Evolutionary conservation across 116 monocot species (phyloP).

Genomic region (Posidonia oceanica): DNA sequence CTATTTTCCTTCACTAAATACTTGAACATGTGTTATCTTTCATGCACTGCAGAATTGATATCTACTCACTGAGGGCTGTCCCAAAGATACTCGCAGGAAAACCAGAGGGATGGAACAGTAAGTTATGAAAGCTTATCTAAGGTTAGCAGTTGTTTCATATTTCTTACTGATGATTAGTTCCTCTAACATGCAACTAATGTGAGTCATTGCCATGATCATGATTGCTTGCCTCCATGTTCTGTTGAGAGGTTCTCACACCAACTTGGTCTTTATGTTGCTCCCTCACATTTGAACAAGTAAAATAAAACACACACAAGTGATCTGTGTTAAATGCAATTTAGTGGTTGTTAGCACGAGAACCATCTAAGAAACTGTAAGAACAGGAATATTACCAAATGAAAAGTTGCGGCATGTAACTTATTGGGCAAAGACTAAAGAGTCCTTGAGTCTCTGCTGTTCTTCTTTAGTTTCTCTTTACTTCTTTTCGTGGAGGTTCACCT

Average conservation of each 20-base stretch:
- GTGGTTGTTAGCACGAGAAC: no score
- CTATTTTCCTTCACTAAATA: background rate
- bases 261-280: no score
- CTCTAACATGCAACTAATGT: background rate
- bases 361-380: no score
- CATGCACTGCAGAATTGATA: slow-evolving; percentile 47
- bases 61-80: slow-evolving; percentile 58
- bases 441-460: no score
- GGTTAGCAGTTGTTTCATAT: background rate
- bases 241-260: background rate
- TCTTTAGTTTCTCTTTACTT: no score
- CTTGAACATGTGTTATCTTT: background rate
- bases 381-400: no score
- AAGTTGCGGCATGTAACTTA: no score
- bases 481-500: no score
- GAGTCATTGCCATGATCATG: background rate
- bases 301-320: no score
- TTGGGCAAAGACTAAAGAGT: no score
- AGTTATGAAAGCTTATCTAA: slow-evolving; percentile 8
- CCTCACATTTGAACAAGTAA: no score
- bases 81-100: slow-evolving; percentile 61
- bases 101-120: slow-evolving; percentile 84
- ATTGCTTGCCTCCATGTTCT: background rate
- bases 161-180: background rate
- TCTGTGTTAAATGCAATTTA: no score